Base-by-base conservation (phyloP, 2,329 filamentous ascomycete genomes). In the Aspergillus alliaceus region DNA sequence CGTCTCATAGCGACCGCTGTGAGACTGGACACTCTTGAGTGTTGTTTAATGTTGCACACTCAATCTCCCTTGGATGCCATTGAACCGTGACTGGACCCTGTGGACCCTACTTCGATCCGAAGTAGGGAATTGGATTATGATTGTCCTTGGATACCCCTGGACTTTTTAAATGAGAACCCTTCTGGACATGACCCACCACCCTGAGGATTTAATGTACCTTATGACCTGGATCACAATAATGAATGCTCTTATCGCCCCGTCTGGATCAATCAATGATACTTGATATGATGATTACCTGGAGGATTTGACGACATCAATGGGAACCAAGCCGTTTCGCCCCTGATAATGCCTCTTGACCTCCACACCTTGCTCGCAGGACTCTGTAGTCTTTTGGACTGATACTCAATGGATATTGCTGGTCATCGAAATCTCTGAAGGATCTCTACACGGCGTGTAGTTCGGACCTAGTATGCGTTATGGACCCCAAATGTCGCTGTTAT, bases 41-140 rank as follows among this genome's bases (percentile, higher is more conserved):
- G 73, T 62, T 73, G 70, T 68, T 72, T 76, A 70, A 75, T 75
- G 71, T 65, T 71, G 69, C 72, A 73, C 69, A 66, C 70, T 58
- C 44, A 46, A 48, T 54, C 27, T 61, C 56, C 46, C 50, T 57
- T 60, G 56, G 58, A 66, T 46, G 63, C 35, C 61, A 58, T 53
- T 54, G 64, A 63, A 64, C 61, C 55, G 27, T 56, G 59, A 53
- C 54, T 57, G 59, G 60, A 58, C 15, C 53, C 56, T n/a, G 32
- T 66, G 64, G 60, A 60, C 49, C 58, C 59, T 60, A 56, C 64
- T 56, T 64, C 70, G 67, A 32, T 69, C 70, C 69, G 68, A 62
- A 63, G 64, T 62, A 60, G 57, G 63, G 62, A 31, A 48, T 56
- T 63, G 65, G 61, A 47, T 47, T 31, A 64, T 63, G 48, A 40